A percentile compares a stretch with the other conserved stretches of the same genome.
phyloP scores from a whole-genome alignment of 495 filamentous ascomycete genomes.

The Neurospora sp. region DNA sequence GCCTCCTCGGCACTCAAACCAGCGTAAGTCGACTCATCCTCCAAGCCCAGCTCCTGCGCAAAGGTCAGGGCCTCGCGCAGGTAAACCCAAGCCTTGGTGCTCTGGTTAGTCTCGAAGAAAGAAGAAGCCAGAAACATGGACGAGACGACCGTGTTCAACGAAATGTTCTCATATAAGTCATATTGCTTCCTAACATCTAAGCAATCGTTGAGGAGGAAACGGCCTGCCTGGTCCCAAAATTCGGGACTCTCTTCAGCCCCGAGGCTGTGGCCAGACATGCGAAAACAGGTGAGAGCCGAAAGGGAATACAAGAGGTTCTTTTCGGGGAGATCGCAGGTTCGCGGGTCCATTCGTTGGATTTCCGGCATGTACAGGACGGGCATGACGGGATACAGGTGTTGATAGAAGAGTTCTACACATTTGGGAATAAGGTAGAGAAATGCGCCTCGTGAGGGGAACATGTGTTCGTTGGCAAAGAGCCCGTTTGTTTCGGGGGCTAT shows the following conservation, averaged over 20 bases:
- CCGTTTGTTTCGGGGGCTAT: slow-evolving; percentile 14
- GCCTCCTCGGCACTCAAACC: slow-evolving; percentile 35
- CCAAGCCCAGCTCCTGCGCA: slow-evolving; percentile 47
- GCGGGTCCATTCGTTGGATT: slow-evolving; percentile 12
- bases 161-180: slow-evolving; percentile 24
- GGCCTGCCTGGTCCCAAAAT: slow-evolving; percentile 23
- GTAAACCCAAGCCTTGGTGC: slow-evolving; percentile 45
- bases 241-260: slow-evolving; percentile 11
- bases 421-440: slow-evolving; percentile 22
- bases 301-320: slow-evolving; percentile 25
- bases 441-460: slow-evolving; percentile 15
- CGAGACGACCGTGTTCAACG: slow-evolving; percentile 20
- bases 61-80: slow-evolving; percentile 52
- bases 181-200: slow-evolving; percentile 20
- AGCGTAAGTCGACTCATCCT: slow-evolving; percentile 45
- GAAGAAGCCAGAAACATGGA: slow-evolving; percentile 26
- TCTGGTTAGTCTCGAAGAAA: slow-evolving; percentile 26
- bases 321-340: slow-evolving; percentile 16
- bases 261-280: slow-evolving; percentile 25
- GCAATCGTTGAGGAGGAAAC: slow-evolving; percentile 27
- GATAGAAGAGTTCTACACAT: slow-evolving; percentile 25
- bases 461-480: slow-evolving; percentile 19
- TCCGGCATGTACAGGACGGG: slow-evolving; percentile 25
- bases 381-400: slow-evolving; percentile 31
- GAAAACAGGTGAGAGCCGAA: slow-evolving; percentile 26